Base-by-base conservation (phyloP, 192 early-diverging fungal species). In the Coemansia biformis region DNA sequence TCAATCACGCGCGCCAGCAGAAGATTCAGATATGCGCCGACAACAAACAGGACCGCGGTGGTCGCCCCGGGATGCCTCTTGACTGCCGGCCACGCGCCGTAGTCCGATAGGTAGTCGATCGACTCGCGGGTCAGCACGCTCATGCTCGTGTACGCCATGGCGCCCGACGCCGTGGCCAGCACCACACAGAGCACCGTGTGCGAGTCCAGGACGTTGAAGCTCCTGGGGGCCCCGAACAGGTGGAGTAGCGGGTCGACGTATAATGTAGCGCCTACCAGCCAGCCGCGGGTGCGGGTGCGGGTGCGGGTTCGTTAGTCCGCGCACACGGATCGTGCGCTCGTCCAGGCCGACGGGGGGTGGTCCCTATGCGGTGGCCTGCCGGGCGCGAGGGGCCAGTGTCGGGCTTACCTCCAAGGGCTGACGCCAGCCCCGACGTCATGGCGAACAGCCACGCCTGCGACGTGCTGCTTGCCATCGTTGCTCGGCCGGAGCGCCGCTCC, bases 91-190 rank as follows among this genome's bases (percentile, higher is more conserved):
- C 46, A 54, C 17, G 22, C 26, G 6, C 40, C 22, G 13, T 38
- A 17, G n/a, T 42, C 31, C 26, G 47, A 46, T 7, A 72, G 36
- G 40, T 64, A 56, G 17, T 64, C 68, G 16, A 51, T 63, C 18
- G 68, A 59, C 17, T 72, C 68, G 5, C 29, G 16, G 1, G 68
- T 63, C 28, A 72, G 43, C 14, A 57, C 53, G 37, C 53, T 56
- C 22, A 72, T 64, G 48, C 68, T 64, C 16, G 68, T 64, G 46
- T 64, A 72, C 18, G 68, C 61, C 68, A 72, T 72, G 16, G 63
- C 63, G 18, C 68, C 68, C 2, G 68, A 64, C 13, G 68, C 60
- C 0, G 56, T 48, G 0, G 68, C 46, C 29, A 72, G 53, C 61
- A 72, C 21, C 22, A 51, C 60, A n/a, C 61, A 63, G 10, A 72